phyloP scores from a whole-genome alignment of 805 yeast genomes.

The Candida gorgasii region DNA sequence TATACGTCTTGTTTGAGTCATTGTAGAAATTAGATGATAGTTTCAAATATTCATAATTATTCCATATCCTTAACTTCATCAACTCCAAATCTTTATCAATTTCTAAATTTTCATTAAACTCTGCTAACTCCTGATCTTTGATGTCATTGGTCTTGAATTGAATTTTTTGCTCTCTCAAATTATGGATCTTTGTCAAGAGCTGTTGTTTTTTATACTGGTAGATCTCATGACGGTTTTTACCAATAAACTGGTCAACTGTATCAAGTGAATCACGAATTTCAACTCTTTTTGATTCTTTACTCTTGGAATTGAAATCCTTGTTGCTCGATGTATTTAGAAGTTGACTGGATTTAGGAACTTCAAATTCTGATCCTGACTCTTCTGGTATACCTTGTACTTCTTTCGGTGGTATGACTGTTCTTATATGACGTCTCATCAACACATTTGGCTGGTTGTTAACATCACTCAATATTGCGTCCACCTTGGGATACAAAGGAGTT shows the following conservation, averaged over 20 bases:
- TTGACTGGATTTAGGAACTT: not conserved
- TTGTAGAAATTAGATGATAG: constrained; percentile 34
- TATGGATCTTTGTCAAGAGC: constrained; percentile 25
- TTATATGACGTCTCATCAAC: constrained; percentile 1
- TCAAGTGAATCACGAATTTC: constrained; percentile 18
- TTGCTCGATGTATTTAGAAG: not conserved
- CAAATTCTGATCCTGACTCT: constrained; percentile 4
- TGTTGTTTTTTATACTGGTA: constrained; percentile 24
- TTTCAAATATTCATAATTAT: constrained; percentile 34
- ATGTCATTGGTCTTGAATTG: constrained; percentile 17
- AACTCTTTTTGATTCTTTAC: constrained; percentile 24
- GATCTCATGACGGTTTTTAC: constrained; percentile 18
- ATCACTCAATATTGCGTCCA: constrained; percentile 4
- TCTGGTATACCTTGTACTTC: constrained; percentile 7
- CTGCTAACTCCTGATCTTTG: constrained; percentile 30
- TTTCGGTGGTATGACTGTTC: constrained; percentile 6
- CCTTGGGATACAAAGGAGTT: not conserved
- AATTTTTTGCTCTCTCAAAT: constrained; percentile 27
- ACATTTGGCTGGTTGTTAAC: constrained; percentile 2
- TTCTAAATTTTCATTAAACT: constrained; percentile 20
- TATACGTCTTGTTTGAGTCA: constrained; percentile 37
- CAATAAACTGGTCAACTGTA: constrained; percentile 21
- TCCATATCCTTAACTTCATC: constrained; percentile 29
- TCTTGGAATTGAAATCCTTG: not conserved
- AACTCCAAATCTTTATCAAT: constrained; percentile 33